Percentiles rank a stretch among this genome's conserved stretches.
phyloP scores from a whole-genome alignment of 805 yeast genomes.

The Hanseniaspora mollemarum region DNA sequence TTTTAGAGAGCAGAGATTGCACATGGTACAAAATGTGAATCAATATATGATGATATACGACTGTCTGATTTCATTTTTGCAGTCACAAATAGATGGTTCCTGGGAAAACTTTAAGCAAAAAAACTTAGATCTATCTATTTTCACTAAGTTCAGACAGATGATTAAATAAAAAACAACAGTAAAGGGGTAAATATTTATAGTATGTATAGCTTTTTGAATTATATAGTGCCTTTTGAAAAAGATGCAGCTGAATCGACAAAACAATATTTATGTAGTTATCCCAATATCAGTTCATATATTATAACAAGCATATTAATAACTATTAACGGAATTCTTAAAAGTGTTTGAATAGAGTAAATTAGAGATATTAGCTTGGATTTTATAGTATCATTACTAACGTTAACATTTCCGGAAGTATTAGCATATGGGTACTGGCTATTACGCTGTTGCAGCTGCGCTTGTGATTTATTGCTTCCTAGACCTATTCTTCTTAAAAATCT shows the following conservation, averaged over 20 bases:
- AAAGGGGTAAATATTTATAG: neutral
- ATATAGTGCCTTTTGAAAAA: too few species aligned
- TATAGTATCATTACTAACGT: conserved; percentile 28
- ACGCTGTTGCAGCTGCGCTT: conserved; percentile 7
- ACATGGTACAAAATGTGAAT: conserved; percentile 74
- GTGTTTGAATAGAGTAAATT: conserved; percentile 63
- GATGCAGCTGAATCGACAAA: too few species aligned
- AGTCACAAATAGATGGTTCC: conserved; percentile 4
- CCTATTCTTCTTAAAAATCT: conserved; percentile 53
- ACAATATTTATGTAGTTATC: conserved; percentile 32
- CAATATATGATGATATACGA: conserved; percentile 71
- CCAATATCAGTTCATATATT: conserved; percentile 56
- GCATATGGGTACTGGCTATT: conserved; percentile 6
- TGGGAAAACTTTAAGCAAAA: conserved; percentile 4
- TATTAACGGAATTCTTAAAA: conserved; percentile 64
- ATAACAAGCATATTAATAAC: conserved; percentile 55
- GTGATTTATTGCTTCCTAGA: conserved; percentile 8
- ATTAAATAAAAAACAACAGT: neutral
- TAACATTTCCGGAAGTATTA: conserved; percentile 28
- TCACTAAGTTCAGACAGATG: neutral
- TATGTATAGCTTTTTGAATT: neutral
- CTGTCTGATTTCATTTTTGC: conserved; percentile 29
- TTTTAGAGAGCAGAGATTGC: conserved; percentile 61
- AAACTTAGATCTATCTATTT: neutral
- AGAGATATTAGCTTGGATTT: conserved; percentile 51